Base-by-base conservation (phyloP, 345 rosid species). In the Pseudoturritis turrita region DNA sequence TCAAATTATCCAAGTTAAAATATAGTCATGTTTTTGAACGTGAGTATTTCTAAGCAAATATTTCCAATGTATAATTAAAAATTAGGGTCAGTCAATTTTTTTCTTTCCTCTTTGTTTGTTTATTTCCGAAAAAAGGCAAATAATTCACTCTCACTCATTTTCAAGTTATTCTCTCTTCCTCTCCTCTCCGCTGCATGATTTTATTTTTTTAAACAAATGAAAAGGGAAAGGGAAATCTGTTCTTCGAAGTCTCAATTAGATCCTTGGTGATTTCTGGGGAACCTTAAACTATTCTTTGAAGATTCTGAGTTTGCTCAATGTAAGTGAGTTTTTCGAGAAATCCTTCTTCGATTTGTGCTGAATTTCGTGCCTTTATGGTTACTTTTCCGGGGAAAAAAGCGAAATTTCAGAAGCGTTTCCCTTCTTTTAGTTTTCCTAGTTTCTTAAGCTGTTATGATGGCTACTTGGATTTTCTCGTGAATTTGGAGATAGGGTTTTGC, bases 221-320 rank as follows among this genome's bases (percentile, higher is more conserved):
- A 35, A 69, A 44, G 55, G 49, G 25, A 59, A 70, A 59, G 47
- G 2, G 40, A 58, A 58, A 15, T 23, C 22, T 37, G 4, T 70
- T 45, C 54, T 56, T n/a, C 4, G 1, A 15, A 36, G 47, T 65
- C 49, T 65, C 47, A 50, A 2, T 33, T 33, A 33, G 37, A 33
- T 33, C 37, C 37, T 33, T n/a, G n/a, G n/a, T n/a, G 13, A 39
- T 66, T 25, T 68, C 55, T 29, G 41, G 8, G 43, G 13, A 37
- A 66, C 11, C 22, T 44, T 17, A 44, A 44, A 44, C 13, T 31
- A 22, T 39, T 28, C 37, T 58, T 6, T 33, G 18, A 29, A 59
- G 19, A 18, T 50, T 17, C 68, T 10, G 21, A 28, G 18, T 58
- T 47, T 60, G 43, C 60, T 49, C 60, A 40, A 50, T 71, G 76